These are phyloP conservation scores for Erigeron canadensis DNA, from an alignment of 129 eudicot species.

Conservation along the genomic window DNA sequence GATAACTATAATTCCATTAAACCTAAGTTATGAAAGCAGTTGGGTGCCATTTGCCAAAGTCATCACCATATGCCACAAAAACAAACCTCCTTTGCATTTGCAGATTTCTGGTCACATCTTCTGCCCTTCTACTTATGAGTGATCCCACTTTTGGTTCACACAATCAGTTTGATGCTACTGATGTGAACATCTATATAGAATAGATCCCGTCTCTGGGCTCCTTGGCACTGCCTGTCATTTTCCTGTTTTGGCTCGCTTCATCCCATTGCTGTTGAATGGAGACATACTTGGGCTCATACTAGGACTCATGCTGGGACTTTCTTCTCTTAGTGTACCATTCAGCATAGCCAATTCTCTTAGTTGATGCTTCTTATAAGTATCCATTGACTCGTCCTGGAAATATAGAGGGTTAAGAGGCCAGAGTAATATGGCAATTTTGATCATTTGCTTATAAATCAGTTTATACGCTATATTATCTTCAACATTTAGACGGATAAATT, in stretches of 20 bases:
- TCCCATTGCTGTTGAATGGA: constrained; percentile 65
- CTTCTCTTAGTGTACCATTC: constrained; percentile 83
- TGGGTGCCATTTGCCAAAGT: constrained; percentile 13
- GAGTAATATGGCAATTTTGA: neutral
- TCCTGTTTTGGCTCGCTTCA: constrained; percentile 95
- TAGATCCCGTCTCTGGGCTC: neutral
- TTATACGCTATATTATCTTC: neutral
- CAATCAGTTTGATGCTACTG: constrained; percentile 25
- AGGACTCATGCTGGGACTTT: constrained; percentile 90
- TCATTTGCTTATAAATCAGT: constrained; percentile 8
- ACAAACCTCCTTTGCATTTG: constrained; percentile 21
- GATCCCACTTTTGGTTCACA: constrained; percentile 23
- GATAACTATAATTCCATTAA: constrained; percentile 28
- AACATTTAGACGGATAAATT: neutral
- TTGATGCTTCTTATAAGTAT: constrained; percentile 78
- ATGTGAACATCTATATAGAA: constrained; percentile 32
- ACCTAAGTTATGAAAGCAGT: constrained; percentile 36
- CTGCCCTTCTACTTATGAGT: constrained; percentile 14
- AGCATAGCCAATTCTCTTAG: constrained; percentile 83
- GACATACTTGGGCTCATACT: constrained; percentile 87
- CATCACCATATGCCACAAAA: constrained; percentile 19
- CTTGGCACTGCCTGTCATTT: constrained; percentile 27
- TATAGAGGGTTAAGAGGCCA: constrained; percentile 2
- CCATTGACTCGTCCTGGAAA: constrained; percentile 78
- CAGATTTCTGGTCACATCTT: constrained; percentile 27